These are phyloP conservation scores for Collybia nuda DNA, from an alignment of 768 basidiomycete species.

Conservation along the genomic window DNA sequence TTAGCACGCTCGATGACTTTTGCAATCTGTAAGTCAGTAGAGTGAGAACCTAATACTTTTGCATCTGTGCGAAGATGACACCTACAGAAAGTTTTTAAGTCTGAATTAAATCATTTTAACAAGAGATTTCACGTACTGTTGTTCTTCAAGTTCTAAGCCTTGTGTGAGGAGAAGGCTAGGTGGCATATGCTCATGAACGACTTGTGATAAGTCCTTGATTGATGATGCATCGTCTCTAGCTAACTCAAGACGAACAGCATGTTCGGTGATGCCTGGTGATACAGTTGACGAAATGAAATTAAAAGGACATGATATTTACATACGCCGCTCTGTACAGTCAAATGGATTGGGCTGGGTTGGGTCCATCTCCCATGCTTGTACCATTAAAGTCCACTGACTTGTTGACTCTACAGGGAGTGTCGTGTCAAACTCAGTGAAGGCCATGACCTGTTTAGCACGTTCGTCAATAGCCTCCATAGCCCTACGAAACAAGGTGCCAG, in stretches of 20 bases:
- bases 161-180: constrained; percentile 24
- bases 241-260: constrained; percentile 6
- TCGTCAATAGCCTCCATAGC: constrained; percentile 8
- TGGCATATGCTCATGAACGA: constrained; percentile 9
- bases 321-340: background rate
- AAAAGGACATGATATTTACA: background rate
- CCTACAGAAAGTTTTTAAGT: constrained; percentile 13
- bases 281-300: background rate
- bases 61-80: background rate
- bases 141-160: too few species aligned
- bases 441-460: constrained; percentile 3
- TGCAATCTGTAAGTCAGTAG: constrained; percentile 13
- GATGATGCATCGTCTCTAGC: constrained; percentile 9
- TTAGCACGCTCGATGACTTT: constrained; percentile 14
- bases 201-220: background rate
- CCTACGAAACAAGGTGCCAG: constrained; percentile 6
- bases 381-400: background rate
- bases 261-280: constrained; percentile 5
- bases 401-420: background rate
- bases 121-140: constrained; percentile 22
- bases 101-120: background rate
- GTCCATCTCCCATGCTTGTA: constrained; percentile 9
- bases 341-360: constrained; percentile 6
- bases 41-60: constrained; percentile 7
- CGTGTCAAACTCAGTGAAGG: constrained; percentile 11